phyloP scores from a whole-genome alignment of 352 stramenopile genomes.

The Phytophthora pluvialis region DNA sequence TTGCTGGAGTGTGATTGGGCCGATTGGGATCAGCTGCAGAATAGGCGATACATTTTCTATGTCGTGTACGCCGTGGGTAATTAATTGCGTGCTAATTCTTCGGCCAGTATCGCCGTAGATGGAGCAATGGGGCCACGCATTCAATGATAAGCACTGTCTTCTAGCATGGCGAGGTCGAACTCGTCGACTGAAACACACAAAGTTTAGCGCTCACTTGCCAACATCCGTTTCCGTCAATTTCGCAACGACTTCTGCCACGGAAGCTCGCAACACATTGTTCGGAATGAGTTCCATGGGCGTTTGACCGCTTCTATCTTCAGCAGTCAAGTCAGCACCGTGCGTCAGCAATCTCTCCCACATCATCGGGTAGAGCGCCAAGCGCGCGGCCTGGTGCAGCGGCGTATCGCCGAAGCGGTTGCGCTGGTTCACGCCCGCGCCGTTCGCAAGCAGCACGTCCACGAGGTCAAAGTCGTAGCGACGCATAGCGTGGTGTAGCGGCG shows the following conservation, averaged over 20 bases:
- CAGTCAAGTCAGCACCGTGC: constrained; percentile 27
- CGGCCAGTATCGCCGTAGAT: too few relatives aligned
- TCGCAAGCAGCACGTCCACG: constrained; percentile 36
- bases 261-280: constrained; percentile 32
- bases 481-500: constrained; percentile 41
- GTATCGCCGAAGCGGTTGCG: constrained; percentile 43
- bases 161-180: neutral
- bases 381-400: constrained; percentile 39
- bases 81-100: too few relatives aligned
- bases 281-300: constrained; percentile 44
- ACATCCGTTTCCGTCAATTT: constrained; percentile 2
- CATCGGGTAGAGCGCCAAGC: constrained; percentile 33
- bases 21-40: neutral
- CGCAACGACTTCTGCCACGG: constrained; percentile 27
- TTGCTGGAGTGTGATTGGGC: constrained; percentile 4
- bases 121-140: too few relatives aligned
- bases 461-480: constrained; percentile 40
- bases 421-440: constrained; percentile 39
- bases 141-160: neutral
- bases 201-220: neutral
- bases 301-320: constrained; percentile 27
- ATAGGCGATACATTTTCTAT: neutral
- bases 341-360: constrained; percentile 40
- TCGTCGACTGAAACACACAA: neutral
- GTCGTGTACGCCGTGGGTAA: too few relatives aligned